A percentile compares a stretch with the other conserved stretches of the same genome.
Conservation (phyloP, 371 early-diverging fungal species). For the Mortierella sp. region DNA sequence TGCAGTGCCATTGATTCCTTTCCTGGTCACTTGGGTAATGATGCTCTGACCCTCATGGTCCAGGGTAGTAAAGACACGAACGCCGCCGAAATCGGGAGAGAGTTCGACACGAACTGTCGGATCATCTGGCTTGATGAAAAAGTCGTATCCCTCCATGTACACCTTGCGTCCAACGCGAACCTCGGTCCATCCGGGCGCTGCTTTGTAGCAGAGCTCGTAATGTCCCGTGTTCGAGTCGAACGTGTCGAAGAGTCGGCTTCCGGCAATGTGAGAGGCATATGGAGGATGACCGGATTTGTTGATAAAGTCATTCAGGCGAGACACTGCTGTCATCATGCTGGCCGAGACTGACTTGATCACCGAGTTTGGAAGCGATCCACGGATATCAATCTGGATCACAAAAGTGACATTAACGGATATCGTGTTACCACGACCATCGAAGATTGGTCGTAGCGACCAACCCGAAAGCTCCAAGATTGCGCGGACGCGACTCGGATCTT, state of each 20-base stretch:
- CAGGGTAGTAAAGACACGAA: conserved; percentile 40
- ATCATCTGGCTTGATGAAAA: conserved; percentile 50
- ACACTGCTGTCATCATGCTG: conserved; percentile 41
- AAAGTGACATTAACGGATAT: conserved; percentile 61
- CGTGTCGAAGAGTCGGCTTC: conserved; percentile 39
- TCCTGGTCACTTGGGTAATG: conserved; percentile 39
- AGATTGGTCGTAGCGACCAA: conserved; percentile 63
- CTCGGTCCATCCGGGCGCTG: conserved; percentile 46
- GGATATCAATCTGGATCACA: conserved; percentile 67
- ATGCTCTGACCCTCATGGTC: conserved; percentile 50
- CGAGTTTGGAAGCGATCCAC: conserved; percentile 42
- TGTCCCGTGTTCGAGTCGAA: conserved; percentile 43
- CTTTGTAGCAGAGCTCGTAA: conserved; percentile 45
- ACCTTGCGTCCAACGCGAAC: conserved; percentile 41
- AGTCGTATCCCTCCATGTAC: conserved; percentile 47
- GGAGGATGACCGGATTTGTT: conserved; percentile 43
- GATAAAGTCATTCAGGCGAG: conserved; percentile 43
- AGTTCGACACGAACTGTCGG: conserved; percentile 47
- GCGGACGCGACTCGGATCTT: conserved; percentile 59
- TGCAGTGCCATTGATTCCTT: conserved; percentile 16
- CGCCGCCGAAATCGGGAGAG: conserved; percentile 45
- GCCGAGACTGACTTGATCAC: conserved; percentile 32
- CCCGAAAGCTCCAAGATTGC: conserved; percentile 66
- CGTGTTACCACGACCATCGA: conserved; percentile 57
- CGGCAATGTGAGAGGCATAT: conserved; percentile 38